Evolutionary conservation across 306 rosid genomes (phyloP).

Genomic region (Abrus pulchellus): DNA sequence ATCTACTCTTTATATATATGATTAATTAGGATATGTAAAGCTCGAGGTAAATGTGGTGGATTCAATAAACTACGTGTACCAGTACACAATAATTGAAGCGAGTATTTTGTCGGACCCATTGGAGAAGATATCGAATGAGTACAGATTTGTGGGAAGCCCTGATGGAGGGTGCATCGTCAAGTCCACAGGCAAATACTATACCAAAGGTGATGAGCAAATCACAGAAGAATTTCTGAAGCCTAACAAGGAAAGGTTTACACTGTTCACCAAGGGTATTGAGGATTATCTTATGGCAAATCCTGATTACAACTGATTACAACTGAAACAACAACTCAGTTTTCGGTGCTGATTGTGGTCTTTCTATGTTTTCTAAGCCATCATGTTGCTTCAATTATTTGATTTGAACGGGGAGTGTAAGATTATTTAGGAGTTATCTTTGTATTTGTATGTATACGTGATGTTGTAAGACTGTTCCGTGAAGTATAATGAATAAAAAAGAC

Average conservation of each 20-base stretch:
- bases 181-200: slow-evolving; percentile 48
- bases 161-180: slow-evolving; percentile 59
- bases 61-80: slow-evolving; percentile 42
- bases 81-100: slow-evolving; percentile 61
- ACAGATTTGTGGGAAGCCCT: slow-evolving; percentile 37
- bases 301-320: slow-evolving; percentile 51
- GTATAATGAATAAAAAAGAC: background rate
- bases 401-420: background rate
- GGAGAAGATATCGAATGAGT: slow-evolving; percentile 56
- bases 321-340: background rate
- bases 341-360: background rate
- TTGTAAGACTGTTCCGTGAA: background rate
- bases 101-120: slow-evolving; percentile 34
- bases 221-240: slow-evolving; percentile 52
- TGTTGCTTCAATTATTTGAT: background rate
- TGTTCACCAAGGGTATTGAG: slow-evolving; percentile 59
- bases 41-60: slow-evolving; percentile 57
- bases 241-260: slow-evolving; percentile 48
- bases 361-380: background rate
- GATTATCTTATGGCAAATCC: slow-evolving; percentile 60
- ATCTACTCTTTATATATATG: background rate
- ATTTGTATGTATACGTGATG: background rate
- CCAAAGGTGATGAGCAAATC: slow-evolving; percentile 48
- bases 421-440: background rate
- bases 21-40: slow-evolving; percentile 48